Conservation (phyloP, 2,329 filamentous ascomycete genomes). For the Botrytis porri region DNA sequence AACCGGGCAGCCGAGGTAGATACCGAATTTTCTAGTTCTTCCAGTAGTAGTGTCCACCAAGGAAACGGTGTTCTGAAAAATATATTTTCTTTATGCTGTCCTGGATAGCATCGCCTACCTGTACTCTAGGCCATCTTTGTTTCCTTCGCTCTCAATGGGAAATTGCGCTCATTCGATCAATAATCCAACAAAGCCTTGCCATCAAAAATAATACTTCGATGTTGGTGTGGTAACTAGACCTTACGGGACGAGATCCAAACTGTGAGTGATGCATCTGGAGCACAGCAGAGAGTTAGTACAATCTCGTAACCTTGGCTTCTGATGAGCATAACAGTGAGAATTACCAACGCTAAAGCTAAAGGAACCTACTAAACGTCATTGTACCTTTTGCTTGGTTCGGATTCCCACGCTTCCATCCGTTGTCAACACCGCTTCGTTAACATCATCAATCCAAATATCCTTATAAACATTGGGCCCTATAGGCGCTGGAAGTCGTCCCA, state of each 20-base stretch:
- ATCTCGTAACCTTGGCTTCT: neutral
- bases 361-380: neutral
- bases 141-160: neutral
- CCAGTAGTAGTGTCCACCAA: neutral
- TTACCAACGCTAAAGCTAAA: neutral
- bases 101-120: neutral
- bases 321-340: no score
- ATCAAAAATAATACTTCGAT: neutral
- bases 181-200: neutral
- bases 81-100: neutral
- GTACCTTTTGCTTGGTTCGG: constrained; percentile 25
- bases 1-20: no score
- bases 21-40: no score
- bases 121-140: neutral
- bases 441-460: constrained; percentile 47
- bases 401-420: constrained; percentile 51
- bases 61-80: neutral
- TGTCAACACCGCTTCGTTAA: constrained; percentile 47
- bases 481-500: constrained; percentile 41
- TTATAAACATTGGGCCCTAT: constrained; percentile 54
- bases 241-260: no score
- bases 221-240: accelerated
- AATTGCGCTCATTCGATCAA: accelerated
- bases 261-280: neutral
- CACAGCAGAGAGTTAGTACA: neutral